phyloP scores from a whole-genome alignment of 2,329 filamentous ascomycete genomes.

The Lasiodiplodia sp. region DNA sequence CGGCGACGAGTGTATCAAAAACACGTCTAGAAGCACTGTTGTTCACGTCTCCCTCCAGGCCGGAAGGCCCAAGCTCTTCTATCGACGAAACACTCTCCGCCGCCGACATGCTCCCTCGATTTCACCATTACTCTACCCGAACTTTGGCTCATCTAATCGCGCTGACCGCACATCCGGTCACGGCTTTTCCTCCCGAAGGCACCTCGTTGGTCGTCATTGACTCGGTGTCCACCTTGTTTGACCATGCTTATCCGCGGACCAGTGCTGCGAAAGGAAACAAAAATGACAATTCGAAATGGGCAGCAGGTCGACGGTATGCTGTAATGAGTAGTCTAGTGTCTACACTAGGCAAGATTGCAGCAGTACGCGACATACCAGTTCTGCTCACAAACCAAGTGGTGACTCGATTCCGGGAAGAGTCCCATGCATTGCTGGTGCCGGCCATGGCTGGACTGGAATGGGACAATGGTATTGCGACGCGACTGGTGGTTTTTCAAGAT shows the following conservation, averaged over 20 bases:
- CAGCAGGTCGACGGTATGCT: slow-evolving; percentile 59
- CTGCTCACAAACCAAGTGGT: slow-evolving; percentile 80
- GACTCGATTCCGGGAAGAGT: slow-evolving; percentile 76
- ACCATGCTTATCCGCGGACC: slow-evolving; percentile 74
- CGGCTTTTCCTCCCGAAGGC: slow-evolving; percentile 65
- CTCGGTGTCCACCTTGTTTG: slow-evolving; percentile 77
- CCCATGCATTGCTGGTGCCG: slow-evolving; percentile 73
- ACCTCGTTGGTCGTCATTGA: slow-evolving; percentile 79
- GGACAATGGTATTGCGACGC: slow-evolving; percentile 78
- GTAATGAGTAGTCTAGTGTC: slow-evolving; percentile 71
- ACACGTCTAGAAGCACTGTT: slow-evolving; percentile 59
- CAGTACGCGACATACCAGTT: slow-evolving; percentile 74
- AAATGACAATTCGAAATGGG: slow-evolving; percentile 56
- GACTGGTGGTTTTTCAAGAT: slow-evolving; percentile 81
- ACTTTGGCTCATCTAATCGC: slow-evolving; percentile 73
- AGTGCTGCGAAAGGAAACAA: slow-evolving; percentile 50
- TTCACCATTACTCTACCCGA: slow-evolving; percentile 69
- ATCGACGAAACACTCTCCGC: slow-evolving; percentile 21
- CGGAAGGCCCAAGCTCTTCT: slow-evolving; percentile 23
- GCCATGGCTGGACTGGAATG: slow-evolving; percentile 78
- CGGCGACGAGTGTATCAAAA: slow-evolving; percentile 57
- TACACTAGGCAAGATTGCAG: slow-evolving; percentile 73
- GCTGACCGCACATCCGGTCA: slow-evolving; percentile 72
- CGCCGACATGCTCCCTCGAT: slow-evolving; percentile 53
- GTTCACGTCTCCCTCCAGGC: slow-evolving; percentile 28